A percentile compares a stretch with the other conserved stretches of the same genome.
These are phyloP conservation scores for Microbotryum silenes-acaulis DNA, from an alignment of 1,284 basidiomycete species.

Conservation along the genomic window DNA sequence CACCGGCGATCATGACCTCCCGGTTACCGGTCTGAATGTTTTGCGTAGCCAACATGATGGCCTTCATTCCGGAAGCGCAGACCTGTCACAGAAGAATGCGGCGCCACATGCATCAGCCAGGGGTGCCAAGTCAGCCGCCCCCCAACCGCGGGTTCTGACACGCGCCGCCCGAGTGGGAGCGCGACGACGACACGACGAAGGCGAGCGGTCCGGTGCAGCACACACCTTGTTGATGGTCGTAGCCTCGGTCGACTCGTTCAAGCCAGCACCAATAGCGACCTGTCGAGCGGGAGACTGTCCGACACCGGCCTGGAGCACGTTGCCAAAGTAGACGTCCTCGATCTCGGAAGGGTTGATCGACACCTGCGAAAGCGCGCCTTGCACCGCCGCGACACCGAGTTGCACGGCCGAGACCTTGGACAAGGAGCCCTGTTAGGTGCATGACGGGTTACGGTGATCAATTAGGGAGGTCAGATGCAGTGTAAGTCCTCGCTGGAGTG, in stretches of 20 bases:
- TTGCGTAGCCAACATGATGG: conserved; percentile 44
- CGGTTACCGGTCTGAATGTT: conserved; percentile 44
- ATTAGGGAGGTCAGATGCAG: no score
- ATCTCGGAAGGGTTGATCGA: conserved; percentile 71
- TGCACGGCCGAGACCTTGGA: conserved; percentile 80
- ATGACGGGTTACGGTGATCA: no score
- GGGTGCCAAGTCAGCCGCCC: no score
- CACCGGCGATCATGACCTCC: conserved; percentile 43
- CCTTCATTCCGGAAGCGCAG: conserved; percentile 46
- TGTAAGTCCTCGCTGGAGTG: no score
- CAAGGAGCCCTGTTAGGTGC: conserved; percentile 57
- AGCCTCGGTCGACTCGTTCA: conserved; percentile 78
- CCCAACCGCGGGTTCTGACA: conserved; percentile 42
- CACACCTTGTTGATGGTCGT: conserved; percentile 82
- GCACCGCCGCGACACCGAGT: conserved; percentile 80
- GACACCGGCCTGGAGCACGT: conserved; percentile 48
- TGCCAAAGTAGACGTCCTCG: conserved; percentile 95
- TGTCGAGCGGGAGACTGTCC: conserved; percentile 46
- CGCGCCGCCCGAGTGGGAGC: no score
- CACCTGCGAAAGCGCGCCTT: conserved; percentile 74
- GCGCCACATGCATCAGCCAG: neutral
- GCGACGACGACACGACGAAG: no score
- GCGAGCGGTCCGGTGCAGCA: neutral
- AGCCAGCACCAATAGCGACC: conserved; percentile 72
- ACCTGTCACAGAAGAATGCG: conserved; percentile 30